phyloP scores from a whole-genome alignment of 108 stramenopile genomes.

The Nannochloropsis oceanica region DNA sequence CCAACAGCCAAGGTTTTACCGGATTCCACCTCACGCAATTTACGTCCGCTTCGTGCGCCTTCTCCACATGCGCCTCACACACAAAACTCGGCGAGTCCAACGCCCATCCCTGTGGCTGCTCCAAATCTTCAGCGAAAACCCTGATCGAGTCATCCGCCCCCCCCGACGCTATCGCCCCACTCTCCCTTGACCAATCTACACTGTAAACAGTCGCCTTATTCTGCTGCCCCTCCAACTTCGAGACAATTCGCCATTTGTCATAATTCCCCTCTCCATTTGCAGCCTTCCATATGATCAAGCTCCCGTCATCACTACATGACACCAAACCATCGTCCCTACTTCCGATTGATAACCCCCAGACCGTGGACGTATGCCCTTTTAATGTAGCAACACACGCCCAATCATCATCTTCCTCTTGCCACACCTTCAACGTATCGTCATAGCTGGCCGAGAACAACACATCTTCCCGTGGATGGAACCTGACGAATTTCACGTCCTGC shows the following conservation, averaged over 20 bases:
- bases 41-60: slow-evolving; percentile 68
- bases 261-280: slow-evolving; percentile 37
- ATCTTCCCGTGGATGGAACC: slow-evolving; percentile 60
- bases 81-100: background rate
- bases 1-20: background rate
- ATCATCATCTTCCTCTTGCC: slow-evolving; percentile 85
- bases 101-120: slow-evolving; percentile 33
- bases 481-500: slow-evolving; percentile 80
- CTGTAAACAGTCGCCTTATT: slow-evolving; percentile 40
- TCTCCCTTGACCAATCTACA: slow-evolving; percentile 60
- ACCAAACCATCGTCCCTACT: slow-evolving; percentile 36
- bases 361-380: slow-evolving; percentile 51
- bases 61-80: slow-evolving; percentile 3
- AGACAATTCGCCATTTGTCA: slow-evolving; percentile 39
- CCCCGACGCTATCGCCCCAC: slow-evolving; percentile 47
- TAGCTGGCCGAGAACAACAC: slow-evolving; percentile 66
- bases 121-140: slow-evolving; percentile 56
- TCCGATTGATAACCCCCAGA: slow-evolving; percentile 67
- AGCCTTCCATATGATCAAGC: slow-evolving; percentile 29
- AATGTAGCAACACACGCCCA: slow-evolving; percentile 77
- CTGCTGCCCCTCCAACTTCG: background rate
- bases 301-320: slow-evolving; percentile 29
- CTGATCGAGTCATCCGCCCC: slow-evolving; percentile 70
- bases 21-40: slow-evolving; percentile 94
- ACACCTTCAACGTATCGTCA: slow-evolving; percentile 75